These are phyloP conservation scores for Wilcoxina mikolae DNA, from an alignment of 495 filamentous ascomycete species.

Conservation along the genomic window DNA sequence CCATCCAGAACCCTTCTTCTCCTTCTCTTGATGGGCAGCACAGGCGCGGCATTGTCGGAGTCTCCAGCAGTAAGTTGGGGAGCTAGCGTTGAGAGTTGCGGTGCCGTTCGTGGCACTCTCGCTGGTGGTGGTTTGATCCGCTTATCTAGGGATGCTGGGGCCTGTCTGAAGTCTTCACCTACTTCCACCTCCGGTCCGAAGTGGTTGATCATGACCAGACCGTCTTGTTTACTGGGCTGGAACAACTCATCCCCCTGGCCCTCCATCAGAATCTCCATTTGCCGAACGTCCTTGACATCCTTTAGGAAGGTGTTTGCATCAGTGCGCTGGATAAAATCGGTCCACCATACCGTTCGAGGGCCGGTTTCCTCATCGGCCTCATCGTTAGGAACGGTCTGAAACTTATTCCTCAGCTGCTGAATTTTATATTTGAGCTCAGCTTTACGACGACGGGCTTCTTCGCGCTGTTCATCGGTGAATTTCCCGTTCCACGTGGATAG, in stretches of 20 bases:
- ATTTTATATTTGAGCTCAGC: conserved; percentile 23
- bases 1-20: not conserved
- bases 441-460: conserved; percentile 22
- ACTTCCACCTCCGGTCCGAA: conserved; percentile 24
- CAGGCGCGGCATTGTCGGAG: not conserved
- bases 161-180: conserved; percentile 21
- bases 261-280: conserved; percentile 19
- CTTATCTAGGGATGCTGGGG: conserved; percentile 16
- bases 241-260: not conserved
- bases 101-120: not conserved
- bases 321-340: conserved; percentile 27
- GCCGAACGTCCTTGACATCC: conserved; percentile 22
- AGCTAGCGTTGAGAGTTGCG: too few relatives aligned
- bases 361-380: conserved; percentile 11
- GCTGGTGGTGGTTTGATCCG: conserved; percentile 20
- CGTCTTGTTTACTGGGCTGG: conserved; percentile 4
- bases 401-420: conserved; percentile 17
- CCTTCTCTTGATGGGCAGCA: not conserved
- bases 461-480: conserved; percentile 28
- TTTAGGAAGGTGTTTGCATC: conserved; percentile 20
- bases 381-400: not conserved
- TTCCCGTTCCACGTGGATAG: conserved; percentile 4
- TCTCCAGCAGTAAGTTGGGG: conserved; percentile 1
- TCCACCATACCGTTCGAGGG: conserved; percentile 25
- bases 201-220: conserved; percentile 27